Percentiles rank a stretch among this genome's conserved stretches.
phyloP scores from a whole-genome alignment of 1,284 basidiomycete species.

The Ganoderma lingzhi region DNA sequence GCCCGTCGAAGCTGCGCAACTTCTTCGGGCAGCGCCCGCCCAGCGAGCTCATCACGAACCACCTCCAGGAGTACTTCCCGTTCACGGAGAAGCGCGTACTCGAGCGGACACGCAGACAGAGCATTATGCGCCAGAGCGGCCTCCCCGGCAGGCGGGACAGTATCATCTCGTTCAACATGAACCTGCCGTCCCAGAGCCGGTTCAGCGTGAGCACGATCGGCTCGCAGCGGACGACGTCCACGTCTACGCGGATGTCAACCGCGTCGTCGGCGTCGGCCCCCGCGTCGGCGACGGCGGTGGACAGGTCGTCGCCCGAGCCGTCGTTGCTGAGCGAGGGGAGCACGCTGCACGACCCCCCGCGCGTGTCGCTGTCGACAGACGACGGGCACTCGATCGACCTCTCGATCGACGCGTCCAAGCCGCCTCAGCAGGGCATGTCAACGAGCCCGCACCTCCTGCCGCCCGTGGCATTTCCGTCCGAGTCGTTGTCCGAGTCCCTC shows the following conservation, averaged over 20 bases:
- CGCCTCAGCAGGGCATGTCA: conserved; percentile 17
- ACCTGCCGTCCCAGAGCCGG: conserved; percentile 52
- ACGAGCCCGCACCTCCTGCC: conserved; percentile 72
- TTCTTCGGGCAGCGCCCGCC: conserved; percentile 99
- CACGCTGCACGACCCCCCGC: conserved; percentile 50
- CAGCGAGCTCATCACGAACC: conserved; percentile 96
- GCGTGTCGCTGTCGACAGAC: conserved; percentile 66
- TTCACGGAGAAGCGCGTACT: conserved; percentile 90
- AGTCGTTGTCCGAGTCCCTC: conserved; percentile 82
- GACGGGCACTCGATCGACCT: conserved; percentile 54
- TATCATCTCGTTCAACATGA: conserved; percentile 45
- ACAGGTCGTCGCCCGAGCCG: conserved; percentile 32
- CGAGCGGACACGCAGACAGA: conserved; percentile 85
- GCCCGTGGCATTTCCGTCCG: conserved; percentile 81
- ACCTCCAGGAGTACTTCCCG: conserved; percentile 97
- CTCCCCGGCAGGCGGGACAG: conserved; percentile 43
- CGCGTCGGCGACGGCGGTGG: conserved; percentile 23
- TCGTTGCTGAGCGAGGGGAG: conserved; percentile 38
- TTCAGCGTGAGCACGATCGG: conserved; percentile 78
- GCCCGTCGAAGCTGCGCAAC: conserved; percentile 84
- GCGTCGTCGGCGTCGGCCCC: conserved; percentile 49
- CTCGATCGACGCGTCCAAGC: conserved; percentile 29
- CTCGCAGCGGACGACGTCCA: conserved; percentile 47
- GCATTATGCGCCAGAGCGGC: conserved; percentile 68
- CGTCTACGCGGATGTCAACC: conserved; percentile 57